Evolutionary conservation across 2,329 filamentous ascomycete species (phyloP), one percentile per base, ranked within the genome.

Genomic region (Ophiostoma sp.): DNA sequence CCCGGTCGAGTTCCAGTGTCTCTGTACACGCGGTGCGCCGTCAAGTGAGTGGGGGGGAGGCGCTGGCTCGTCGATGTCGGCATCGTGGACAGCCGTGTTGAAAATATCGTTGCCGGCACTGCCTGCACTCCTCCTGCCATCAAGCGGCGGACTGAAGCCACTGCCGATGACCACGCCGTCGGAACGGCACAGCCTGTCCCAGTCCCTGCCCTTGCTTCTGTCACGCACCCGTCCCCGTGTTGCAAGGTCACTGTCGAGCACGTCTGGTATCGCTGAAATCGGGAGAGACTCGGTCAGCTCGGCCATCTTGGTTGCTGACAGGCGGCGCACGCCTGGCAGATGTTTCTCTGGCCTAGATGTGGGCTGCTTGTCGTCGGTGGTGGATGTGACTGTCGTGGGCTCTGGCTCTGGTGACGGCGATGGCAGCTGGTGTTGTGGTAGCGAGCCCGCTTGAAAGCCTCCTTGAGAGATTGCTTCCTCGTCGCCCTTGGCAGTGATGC

Each of bases 1-100:
- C 8, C 68, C 64, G 2, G 66, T 68, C 18, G 71, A 67, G 47
- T 55, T 65, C 60, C 62, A 58, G 18, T 65, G 38, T 38, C 64
- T 45, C 64, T 69, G 66, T 1, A 65, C 27, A 2, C 64, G 68
- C 16, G 18, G 65, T 41, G 52, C 41, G 4, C 36, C 49, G 62
- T 60, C 55, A 11, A 18, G 40, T 2, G 41, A 11, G 2, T 18
- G 12, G 0, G 14, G 5, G 5, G 27, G 8, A 1, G 41, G 52
- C 5, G 52, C 27, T 8, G 38, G 36, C 45, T 62, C 52, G 11
- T 63, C 16, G 16, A 42, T 42, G 60, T 42, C 16, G 7, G 60
- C n/a, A n/a, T 63, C 60, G 40, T 63, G 58, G 5, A 40, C 58
- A 16, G 38, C 36, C 7, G 38, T 41, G 58, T 44, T 60, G 12